Evolutionary conservation across 768 basidiomycete genomes (phyloP).

Genomic region (Chlorophyllum brunneum): DNA sequence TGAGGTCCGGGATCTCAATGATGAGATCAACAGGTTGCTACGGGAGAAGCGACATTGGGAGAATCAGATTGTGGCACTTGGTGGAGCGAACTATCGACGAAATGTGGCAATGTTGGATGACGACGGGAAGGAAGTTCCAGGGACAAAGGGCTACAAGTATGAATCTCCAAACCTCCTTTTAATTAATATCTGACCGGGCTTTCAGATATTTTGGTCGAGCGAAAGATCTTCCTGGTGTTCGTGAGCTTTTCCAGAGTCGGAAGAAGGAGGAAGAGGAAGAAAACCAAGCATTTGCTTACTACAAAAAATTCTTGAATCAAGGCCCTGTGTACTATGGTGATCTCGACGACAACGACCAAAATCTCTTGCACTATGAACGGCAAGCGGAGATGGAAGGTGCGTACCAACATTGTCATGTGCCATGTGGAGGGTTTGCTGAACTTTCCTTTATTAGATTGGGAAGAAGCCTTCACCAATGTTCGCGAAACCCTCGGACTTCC

Average conservation of each 20-base stretch:
- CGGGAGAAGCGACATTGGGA: constrained; percentile 98
- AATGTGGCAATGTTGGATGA: constrained; percentile 94
- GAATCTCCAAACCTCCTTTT: constrained; percentile 19
- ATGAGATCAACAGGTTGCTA: constrained; percentile 95
- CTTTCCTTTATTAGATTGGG: constrained; percentile 49
- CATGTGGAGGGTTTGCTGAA: too few species aligned
- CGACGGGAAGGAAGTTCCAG: constrained; percentile 94
- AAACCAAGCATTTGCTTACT: constrained; percentile 66
- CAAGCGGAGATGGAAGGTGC: constrained; percentile 71
- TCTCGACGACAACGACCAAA: constrained; percentile 70
- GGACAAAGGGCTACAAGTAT: constrained; percentile 96
- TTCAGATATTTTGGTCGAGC: constrained; percentile 93
- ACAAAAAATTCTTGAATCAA: constrained; percentile 86
- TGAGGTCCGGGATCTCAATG: constrained; percentile 93
- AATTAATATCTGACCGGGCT: neutral
- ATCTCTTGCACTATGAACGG: constrained; percentile 68
- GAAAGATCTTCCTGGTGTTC: constrained; percentile 92
- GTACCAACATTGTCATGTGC: constrained; percentile 15
- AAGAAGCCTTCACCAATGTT: constrained; percentile 53
- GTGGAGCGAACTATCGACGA: constrained; percentile 93
- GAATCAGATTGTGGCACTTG: constrained; percentile 93
- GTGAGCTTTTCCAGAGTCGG: constrained; percentile 87
- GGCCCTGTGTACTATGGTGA: constrained; percentile 91
- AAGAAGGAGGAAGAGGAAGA: constrained; percentile 90
- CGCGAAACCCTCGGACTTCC: constrained; percentile 51